phyloP scores from a whole-genome alignment of 768 basidiomycete species.

The Amanita fuliginea region DNA sequence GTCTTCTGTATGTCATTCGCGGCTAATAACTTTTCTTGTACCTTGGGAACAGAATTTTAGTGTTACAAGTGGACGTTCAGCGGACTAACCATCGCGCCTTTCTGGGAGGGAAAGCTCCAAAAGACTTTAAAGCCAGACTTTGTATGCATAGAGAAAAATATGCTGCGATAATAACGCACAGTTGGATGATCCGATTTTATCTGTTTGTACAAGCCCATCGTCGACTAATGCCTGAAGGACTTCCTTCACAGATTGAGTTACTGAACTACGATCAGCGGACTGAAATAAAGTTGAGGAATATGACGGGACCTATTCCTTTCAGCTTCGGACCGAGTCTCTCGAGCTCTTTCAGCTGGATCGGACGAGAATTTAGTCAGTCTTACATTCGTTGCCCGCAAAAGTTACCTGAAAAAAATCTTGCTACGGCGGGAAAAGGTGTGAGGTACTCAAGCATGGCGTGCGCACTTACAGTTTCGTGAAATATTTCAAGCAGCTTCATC shows the following conservation, averaged over 20 bases:
- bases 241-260: constrained; percentile 88
- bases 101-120: constrained; percentile 92
- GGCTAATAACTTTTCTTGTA: constrained; percentile 42
- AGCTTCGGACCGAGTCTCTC: constrained; percentile 83
- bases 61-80: not conserved
- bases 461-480: constrained; percentile 70
- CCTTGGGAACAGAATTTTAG: constrained; percentile 22
- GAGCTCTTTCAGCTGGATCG: constrained; percentile 72
- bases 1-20: constrained; percentile 34
- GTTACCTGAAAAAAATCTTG: constrained; percentile 76
- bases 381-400: not conserved
- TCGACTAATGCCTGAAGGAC: constrained; percentile 80
- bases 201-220: constrained; percentile 74
- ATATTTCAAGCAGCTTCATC: constrained; percentile 80
- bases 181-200: constrained; percentile 93
- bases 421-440: constrained; percentile 22
- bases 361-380: constrained; percentile 1
- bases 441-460: not conserved
- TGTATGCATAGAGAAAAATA: constrained; percentile 17
- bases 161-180: constrained; percentile 37
- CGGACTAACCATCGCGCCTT: constrained; percentile 55
- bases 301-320: constrained; percentile 72
- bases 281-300: not conserved
- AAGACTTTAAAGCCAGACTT: constrained; percentile 45
- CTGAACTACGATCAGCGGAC: constrained; percentile 23